Conservation (phyloP, 2,329 filamentous ascomycete species). For the Penicillium sp. region DNA sequence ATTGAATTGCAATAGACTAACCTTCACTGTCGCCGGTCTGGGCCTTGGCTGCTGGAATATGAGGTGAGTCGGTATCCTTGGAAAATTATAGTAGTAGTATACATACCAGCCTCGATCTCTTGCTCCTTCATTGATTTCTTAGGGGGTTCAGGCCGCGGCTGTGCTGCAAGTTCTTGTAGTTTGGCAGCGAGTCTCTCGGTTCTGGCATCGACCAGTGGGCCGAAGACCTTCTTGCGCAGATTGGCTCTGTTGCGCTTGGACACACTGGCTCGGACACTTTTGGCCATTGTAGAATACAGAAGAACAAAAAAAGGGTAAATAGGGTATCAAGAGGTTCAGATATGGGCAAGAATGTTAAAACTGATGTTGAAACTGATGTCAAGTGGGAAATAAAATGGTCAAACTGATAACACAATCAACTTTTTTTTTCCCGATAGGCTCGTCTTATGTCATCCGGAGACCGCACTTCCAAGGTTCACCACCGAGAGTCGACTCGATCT, state of each 20-base stretch:
- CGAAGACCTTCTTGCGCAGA: constrained; percentile 79
- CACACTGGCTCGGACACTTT: constrained; percentile 74
- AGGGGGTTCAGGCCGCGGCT: constrained; percentile 64
- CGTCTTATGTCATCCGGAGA: constrained; percentile 37
- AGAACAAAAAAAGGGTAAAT: not conserved
- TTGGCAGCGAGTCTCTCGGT: constrained; percentile 82
- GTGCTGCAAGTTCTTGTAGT: constrained; percentile 73
- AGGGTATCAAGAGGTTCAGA: not conserved
- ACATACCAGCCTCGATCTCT: constrained; percentile 28
- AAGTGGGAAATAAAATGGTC: not conserved
- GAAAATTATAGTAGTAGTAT: not conserved
- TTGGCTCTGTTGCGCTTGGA: constrained; percentile 80
- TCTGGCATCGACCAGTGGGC: constrained; percentile 74
- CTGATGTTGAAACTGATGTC: not conserved
- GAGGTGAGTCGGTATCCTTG: not conserved
- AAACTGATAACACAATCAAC: constrained; percentile 9
- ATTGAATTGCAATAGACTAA: not conserved
- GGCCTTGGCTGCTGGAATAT: constrained; percentile 7
- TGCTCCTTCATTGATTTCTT: constrained; percentile 39
- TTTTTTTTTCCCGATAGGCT: constrained; percentile 15
- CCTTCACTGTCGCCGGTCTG: constrained; percentile 25
- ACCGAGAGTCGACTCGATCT: not conserved
- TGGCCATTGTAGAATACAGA: constrained; percentile 66
- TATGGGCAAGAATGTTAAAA: not conserved
- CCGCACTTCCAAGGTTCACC: constrained; percentile 5